These are phyloP conservation scores for Pyrus communis DNA, from an alignment of 306 rosid species.

Conservation along the genomic window DNA sequence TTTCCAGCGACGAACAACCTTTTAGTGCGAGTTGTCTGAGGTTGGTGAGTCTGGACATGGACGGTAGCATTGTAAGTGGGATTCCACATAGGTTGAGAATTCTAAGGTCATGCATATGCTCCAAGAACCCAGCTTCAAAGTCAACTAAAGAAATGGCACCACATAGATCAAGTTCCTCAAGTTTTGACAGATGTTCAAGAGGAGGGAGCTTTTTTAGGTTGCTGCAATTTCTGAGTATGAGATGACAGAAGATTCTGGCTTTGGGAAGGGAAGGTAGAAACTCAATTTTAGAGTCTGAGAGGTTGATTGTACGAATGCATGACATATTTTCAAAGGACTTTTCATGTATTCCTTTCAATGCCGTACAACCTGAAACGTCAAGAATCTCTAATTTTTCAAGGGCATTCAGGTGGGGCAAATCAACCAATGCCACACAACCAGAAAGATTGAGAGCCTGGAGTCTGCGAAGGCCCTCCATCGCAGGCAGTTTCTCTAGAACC, in stretches of 20 bases:
- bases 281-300: slow-evolving; percentile 20
- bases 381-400: slow-evolving; percentile 22
- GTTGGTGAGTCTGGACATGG: slow-evolving; percentile 3
- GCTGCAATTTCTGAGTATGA: slow-evolving; percentile 16
- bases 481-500: not conserved
- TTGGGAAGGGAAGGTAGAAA: slow-evolving; percentile 5
- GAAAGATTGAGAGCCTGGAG: slow-evolving; percentile 9
- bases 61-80: not conserved
- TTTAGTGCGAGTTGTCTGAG: slow-evolving; percentile 22
- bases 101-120: slow-evolving; percentile 6
- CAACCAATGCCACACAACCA: not conserved
- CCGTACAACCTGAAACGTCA: slow-evolving; percentile 24
- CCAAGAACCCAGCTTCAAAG: slow-evolving; percentile 1
- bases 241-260: slow-evolving; percentile 3
- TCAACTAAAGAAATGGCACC: slow-evolving; percentile 7
- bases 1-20: not conserved
- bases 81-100: slow-evolving; percentile 24
- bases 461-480: slow-evolving; percentile 1
- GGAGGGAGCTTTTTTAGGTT: slow-evolving; percentile 1
- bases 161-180: slow-evolving; percentile 19
- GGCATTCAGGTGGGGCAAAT: slow-evolving; percentile 1
- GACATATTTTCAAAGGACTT: slow-evolving; percentile 17
- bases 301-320: slow-evolving; percentile 16
- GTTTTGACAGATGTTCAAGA: not conserved
- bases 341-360: slow-evolving; percentile 4